A percentile compares a stretch with the other conserved stretches of the same genome.
Evolutionary conservation across 2,329 filamentous ascomycete species (phyloP).

Genomic region (Penicillium italicum): DNA sequence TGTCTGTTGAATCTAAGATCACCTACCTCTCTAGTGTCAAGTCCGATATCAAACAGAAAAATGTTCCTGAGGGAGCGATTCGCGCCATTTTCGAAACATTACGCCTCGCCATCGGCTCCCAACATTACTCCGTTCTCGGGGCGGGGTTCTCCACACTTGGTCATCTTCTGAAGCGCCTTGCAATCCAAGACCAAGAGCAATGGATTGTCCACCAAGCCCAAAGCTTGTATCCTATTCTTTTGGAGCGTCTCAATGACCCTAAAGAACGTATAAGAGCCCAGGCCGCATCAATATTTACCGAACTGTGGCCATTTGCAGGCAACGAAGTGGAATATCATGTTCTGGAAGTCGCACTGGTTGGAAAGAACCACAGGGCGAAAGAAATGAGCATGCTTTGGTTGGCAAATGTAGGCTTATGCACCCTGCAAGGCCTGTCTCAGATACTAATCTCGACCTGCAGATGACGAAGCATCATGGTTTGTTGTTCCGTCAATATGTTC

Average conservation of each 20-base stretch:
- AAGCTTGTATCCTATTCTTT: conserved; percentile 67
- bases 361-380: conserved; percentile 79
- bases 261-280: conserved; percentile 79
- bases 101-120: conserved; percentile 68
- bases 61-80: conserved; percentile 71
- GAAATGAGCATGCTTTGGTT: conserved; percentile 84
- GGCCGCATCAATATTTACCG: conserved; percentile 70
- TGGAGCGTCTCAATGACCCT: conserved; percentile 81
- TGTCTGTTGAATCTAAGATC: conserved; percentile 67
- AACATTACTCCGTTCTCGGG: conserved; percentile 72
- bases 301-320: conserved; percentile 68
- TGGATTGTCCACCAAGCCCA: conserved; percentile 66
- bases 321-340: conserved; percentile 76
- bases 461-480: conserved; percentile 79
- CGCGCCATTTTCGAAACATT: conserved; percentile 76
- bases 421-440: background rate
- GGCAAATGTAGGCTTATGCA: conserved; percentile 56
- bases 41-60: conserved; percentile 86
- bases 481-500: conserved; percentile 78
- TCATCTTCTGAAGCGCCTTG: conserved; percentile 80
- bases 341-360: conserved; percentile 71
- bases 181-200: conserved; percentile 75
- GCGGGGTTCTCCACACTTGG: conserved; percentile 84
- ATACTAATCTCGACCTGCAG: conserved; percentile 40
- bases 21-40: conserved; percentile 71